Conservation (phyloP, 495 filamentous ascomycete species). For the Xanthoparmelia taractica region DNA sequence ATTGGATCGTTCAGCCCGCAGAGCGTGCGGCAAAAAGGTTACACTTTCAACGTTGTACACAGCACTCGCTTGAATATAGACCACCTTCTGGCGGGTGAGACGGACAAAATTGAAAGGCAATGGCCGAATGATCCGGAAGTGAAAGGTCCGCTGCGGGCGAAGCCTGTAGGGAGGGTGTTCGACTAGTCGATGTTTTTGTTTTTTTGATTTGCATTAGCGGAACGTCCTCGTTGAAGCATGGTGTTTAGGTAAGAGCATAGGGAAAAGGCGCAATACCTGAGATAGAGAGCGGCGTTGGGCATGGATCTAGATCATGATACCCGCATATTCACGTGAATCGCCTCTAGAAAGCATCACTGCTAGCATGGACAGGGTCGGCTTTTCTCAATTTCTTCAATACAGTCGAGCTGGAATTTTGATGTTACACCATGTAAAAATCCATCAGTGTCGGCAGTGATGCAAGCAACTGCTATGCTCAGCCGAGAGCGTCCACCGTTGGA, state of each 20-base stretch:
- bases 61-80: conserved; percentile 31
- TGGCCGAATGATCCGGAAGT: conserved; percentile 16
- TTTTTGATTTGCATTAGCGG: not conserved
- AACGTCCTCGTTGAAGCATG: not conserved
- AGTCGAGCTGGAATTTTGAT: not conserved
- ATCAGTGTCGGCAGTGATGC: not conserved
- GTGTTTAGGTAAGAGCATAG: not conserved
- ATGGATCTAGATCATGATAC: not conserved
- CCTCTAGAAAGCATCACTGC: not conserved
- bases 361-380: not conserved
- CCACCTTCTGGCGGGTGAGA: conserved; percentile 10
- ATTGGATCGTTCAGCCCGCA: conserved; percentile 28
- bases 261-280: not conserved
- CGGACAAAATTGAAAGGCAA: conserved; percentile 16
- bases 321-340: not conserved
- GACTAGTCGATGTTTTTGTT: not conserved
- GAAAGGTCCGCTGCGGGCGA: conserved; percentile 3
- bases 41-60: conserved; percentile 41
- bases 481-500: not conserved
- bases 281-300: not conserved
- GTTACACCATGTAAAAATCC: not conserved
- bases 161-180: conserved; percentile 1
- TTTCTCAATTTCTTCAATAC: not conserved
- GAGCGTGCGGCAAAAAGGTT: conserved; percentile 32
- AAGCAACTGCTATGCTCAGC: not conserved